phyloP scores from a whole-genome alignment of 2,329 filamentous ascomycete species.

The Neospermospora avenae region DNA sequence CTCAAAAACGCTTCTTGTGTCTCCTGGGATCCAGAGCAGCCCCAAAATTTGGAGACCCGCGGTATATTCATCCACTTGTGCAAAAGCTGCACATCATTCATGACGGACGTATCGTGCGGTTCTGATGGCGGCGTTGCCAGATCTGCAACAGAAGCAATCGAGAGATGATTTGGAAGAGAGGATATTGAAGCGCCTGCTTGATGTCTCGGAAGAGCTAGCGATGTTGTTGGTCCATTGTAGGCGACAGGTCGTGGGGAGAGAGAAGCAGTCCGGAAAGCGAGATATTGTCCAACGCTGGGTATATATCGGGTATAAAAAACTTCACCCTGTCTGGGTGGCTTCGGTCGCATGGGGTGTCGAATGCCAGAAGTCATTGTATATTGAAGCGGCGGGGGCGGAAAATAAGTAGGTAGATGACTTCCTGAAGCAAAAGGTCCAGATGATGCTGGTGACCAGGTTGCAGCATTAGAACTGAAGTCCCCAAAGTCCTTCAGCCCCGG shows the following conservation, averaged over 20 bases:
- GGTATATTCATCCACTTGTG: conserved; percentile 87
- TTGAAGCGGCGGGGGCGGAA: conserved; percentile 76
- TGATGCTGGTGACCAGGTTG: conserved; percentile 38
- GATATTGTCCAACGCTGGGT: conserved; percentile 75
- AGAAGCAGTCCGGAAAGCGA: conserved; percentile 84
- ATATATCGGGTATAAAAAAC: conserved; percentile 88
- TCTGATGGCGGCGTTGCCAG: conserved; percentile 41
- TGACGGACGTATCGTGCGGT: conserved; percentile 27
- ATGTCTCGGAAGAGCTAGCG: conserved; percentile 28
- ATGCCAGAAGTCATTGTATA: conserved; percentile 76
- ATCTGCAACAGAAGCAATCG: conserved; percentile 37
- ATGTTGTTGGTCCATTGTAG: conserved; percentile 55
- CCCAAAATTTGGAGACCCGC: conserved; percentile 84
- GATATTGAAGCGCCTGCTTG: conserved; percentile 29
- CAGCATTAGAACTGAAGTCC: conserved; percentile 29
- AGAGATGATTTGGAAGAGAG: conserved; percentile 32
- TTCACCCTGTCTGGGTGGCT: conserved; percentile 85
- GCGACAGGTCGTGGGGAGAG: conserved; percentile 60
- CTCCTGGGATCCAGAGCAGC: conserved; percentile 52
- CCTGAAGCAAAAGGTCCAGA: conserved; percentile 74
- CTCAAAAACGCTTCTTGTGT: conserved; percentile 67
- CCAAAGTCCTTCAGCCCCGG: conserved; percentile 34
- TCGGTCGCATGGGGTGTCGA: conserved; percentile 82
- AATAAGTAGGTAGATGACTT: conserved; percentile 87
- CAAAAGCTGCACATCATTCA: conserved; percentile 64